Conservation (phyloP, 148 eudicot genomes). For the Fagopyrum esculentum region DNA sequence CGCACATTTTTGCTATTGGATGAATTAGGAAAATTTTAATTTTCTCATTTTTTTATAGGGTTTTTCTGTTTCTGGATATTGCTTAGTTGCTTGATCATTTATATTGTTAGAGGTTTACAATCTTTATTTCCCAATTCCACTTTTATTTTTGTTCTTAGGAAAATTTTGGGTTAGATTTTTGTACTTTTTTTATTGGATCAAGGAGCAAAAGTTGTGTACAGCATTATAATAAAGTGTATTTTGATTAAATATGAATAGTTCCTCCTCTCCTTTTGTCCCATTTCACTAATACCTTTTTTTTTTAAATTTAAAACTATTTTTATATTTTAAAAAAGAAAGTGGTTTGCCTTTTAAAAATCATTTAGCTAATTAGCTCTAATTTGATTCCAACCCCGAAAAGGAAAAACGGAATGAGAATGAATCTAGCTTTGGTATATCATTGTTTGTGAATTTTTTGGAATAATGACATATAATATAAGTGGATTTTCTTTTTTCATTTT, state of each 20-base stretch:
- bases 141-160: conserved; percentile 15
- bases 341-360: too few relatives aligned
- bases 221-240: conserved; percentile 15
- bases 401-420: too few relatives aligned
- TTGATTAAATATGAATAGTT: conserved; percentile 16
- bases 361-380: too few relatives aligned
- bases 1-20: conserved; percentile 18
- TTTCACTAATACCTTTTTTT: background rate
- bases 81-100: conserved; percentile 39
- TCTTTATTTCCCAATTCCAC: conserved; percentile 26
- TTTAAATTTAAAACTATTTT: too few relatives aligned
- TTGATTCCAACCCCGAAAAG: too few relatives aligned
- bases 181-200: conserved; percentile 18
- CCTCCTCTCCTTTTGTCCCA: background rate
- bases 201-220: conserved; percentile 26
- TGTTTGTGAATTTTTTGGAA: too few relatives aligned
- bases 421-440: too few relatives aligned
- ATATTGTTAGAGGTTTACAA: conserved; percentile 27
- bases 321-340: too few relatives aligned
- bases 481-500: too few relatives aligned
- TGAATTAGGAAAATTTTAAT: conserved; percentile 18
- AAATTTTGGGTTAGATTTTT: background rate
- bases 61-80: conserved; percentile 11
- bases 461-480: too few relatives aligned
- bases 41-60: conserved; percentile 20